These are phyloP conservation scores for Lentinus tigrinus DNA, from an alignment of 768 basidiomycete species.

Conservation along the genomic window DNA sequence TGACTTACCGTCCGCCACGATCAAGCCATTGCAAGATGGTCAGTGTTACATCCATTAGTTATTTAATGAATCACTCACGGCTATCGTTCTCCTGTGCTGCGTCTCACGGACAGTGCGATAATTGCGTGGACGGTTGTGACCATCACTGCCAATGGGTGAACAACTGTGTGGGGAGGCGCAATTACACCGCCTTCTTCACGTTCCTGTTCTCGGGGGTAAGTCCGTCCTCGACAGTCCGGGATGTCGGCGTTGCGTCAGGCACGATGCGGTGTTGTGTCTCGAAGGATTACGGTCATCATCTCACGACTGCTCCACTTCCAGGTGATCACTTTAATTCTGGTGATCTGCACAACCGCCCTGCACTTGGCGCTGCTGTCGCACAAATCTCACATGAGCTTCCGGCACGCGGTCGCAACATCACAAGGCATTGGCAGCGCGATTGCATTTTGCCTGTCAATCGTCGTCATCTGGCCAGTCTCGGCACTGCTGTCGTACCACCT, in stretches of 20 bases:
- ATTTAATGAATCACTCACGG: neutral
- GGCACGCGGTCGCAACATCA: constrained; percentile 37
- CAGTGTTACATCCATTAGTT: constrained; percentile 21
- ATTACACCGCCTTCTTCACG: constrained; percentile 91
- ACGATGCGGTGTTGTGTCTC: constrained; percentile 6
- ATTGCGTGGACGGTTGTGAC: constrained; percentile 95
- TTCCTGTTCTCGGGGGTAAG: constrained; percentile 77
- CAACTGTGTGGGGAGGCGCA: constrained; percentile 92
- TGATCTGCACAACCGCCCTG: constrained; percentile 80
- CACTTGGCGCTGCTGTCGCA: constrained; percentile 72
- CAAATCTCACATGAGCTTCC: constrained; percentile 45
- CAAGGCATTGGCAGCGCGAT: constrained; percentile 77
- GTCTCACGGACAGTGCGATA: constrained; percentile 73
- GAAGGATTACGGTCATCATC: neutral
- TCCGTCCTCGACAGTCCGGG: constrained; percentile 18
- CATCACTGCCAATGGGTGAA: constrained; percentile 93
- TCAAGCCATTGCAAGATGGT: constrained; percentile 97
- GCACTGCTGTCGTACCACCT: constrained; percentile 83
- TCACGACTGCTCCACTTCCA: constrained; percentile 30
- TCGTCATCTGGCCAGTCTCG: constrained; percentile 80
- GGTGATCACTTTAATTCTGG: constrained; percentile 72
- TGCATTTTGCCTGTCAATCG: constrained; percentile 68
- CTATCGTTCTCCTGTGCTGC: neutral
- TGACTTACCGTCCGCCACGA: constrained; percentile 88
- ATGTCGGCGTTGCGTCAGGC: neutral